A percentile compares a stretch with the other conserved stretches of the same genome.
Conservation (phyloP, 2,329 filamentous ascomycete species). For the Aureobasidium zeae region DNA sequence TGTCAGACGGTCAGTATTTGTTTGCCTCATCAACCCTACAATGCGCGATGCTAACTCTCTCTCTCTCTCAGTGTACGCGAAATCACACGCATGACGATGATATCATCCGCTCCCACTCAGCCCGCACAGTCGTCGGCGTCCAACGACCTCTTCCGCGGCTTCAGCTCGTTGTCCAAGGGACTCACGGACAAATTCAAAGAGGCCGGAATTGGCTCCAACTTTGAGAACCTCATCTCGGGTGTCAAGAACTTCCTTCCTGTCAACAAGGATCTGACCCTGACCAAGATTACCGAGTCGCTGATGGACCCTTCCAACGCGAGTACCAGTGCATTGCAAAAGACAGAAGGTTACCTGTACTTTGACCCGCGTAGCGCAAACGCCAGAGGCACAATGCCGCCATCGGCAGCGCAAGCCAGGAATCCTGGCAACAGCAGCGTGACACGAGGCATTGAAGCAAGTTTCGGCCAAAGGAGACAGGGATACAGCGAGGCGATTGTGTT, state of each 20-base stretch:
- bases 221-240: slow-evolving; percentile 87
- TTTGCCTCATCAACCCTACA: neutral
- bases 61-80: slow-evolving; percentile 77
- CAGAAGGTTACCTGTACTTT: slow-evolving; percentile 94
- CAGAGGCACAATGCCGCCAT: slow-evolving; percentile 79
- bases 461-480: slow-evolving; percentile 65
- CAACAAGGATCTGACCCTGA: slow-evolving; percentile 90
- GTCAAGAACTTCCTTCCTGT: slow-evolving; percentile 98
- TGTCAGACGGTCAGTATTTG: slow-evolving; percentile 61
- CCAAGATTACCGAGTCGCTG: slow-evolving; percentile 94
- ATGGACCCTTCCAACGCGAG: slow-evolving; percentile 92
- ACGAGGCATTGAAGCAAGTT: slow-evolving; percentile 66
- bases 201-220: slow-evolving; percentile 74
- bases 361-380: slow-evolving; percentile 91
- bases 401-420: slow-evolving; percentile 45
- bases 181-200: slow-evolving; percentile 92
- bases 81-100: slow-evolving; percentile 96
- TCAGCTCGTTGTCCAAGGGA: slow-evolving; percentile 82
- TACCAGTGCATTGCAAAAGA: slow-evolving; percentile 88
- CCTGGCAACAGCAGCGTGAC: slow-evolving; percentile 26
- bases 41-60: slow-evolving; percentile 1
- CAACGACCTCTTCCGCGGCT: slow-evolving; percentile 81
- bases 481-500: slow-evolving; percentile 35
- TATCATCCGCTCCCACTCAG: slow-evolving; percentile 69
- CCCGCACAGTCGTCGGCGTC: slow-evolving; percentile 52